Conservation (phyloP, 495 filamentous ascomycete genomes). For the Hypoxylon cercidicola region DNA sequence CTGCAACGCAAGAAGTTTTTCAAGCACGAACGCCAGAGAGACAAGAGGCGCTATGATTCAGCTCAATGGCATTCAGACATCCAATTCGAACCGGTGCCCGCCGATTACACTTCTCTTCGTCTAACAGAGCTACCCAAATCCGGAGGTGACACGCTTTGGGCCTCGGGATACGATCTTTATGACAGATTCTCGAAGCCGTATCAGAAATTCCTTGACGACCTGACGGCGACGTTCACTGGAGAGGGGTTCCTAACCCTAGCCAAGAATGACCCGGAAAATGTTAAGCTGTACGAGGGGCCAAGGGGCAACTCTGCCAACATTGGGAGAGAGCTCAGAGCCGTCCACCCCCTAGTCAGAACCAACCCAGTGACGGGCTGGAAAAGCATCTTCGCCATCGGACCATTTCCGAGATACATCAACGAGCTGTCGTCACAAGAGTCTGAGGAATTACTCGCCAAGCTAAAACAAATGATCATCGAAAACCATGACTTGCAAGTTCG, state of each 20-base stretch:
- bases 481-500: conserved; percentile 83
- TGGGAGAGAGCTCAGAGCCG: conserved; percentile 66
- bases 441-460: conserved; percentile 66
- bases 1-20: conserved; percentile 67
- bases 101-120: conserved; percentile 71
- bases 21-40: conserved; percentile 20
- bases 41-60: conserved; percentile 34
- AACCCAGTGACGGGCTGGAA: conserved; percentile 87
- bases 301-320: conserved; percentile 74
- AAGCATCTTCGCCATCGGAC: conserved; percentile 70
- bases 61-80: conserved; percentile 73
- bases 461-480: conserved; percentile 67
- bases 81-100: conserved; percentile 69
- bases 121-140: conserved; percentile 69
- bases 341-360: conserved; percentile 77
- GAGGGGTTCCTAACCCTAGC: conserved; percentile 67
- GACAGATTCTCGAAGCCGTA: conserved; percentile 73
- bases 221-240: conserved; percentile 73
- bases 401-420: conserved; percentile 71
- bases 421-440: conserved; percentile 72
- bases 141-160: conserved; percentile 73
- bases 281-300: conserved; percentile 64
- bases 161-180: conserved; percentile 77
- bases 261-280: conserved; percentile 54
- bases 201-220: conserved; percentile 71